Percentiles rank a stretch among this genome's conserved stretches.
These are phyloP conservation scores for Hypoxylon rubiginosum DNA, from an alignment of 2,329 filamentous ascomycete genomes.

Conservation along the genomic window DNA sequence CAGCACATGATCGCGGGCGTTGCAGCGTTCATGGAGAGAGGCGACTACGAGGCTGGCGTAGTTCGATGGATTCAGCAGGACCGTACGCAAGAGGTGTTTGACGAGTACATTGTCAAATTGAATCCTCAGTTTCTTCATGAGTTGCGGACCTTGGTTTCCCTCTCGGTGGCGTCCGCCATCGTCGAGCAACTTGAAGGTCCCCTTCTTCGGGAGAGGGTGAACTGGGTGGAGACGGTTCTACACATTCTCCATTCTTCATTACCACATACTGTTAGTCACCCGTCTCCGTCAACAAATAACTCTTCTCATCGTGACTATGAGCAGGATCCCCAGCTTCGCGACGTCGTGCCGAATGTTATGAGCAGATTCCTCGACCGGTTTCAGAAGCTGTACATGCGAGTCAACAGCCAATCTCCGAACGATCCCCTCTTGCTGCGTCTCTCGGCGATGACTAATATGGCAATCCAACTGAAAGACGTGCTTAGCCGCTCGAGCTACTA, in stretches of 20 bases:
- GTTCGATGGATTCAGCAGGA: slow-evolving; percentile 76
- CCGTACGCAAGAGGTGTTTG: slow-evolving; percentile 73
- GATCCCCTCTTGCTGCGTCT: slow-evolving; percentile 65
- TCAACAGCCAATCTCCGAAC: slow-evolving; percentile 62
- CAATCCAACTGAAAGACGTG: slow-evolving; percentile 46
- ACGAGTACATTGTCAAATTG: slow-evolving; percentile 65
- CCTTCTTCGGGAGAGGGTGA: slow-evolving; percentile 67
- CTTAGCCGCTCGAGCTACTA: slow-evolving; percentile 45
- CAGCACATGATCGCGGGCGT: slow-evolving; percentile 70
- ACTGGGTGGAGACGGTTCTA: slow-evolving; percentile 73
- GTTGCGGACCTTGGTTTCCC: slow-evolving; percentile 71
- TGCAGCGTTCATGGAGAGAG: slow-evolving; percentile 71
- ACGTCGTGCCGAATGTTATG: slow-evolving; percentile 71
- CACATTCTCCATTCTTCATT: slow-evolving; percentile 64
- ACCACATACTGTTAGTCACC: slow-evolving; percentile 63
- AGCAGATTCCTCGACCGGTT: slow-evolving; percentile 65
- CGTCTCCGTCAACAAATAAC: slow-evolving; percentile 19
- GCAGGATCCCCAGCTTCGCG: slow-evolving; percentile 67
- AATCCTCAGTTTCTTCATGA: slow-evolving; percentile 67
- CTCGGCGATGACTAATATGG: slow-evolving; percentile 57
- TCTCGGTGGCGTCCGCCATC: slow-evolving; percentile 75
- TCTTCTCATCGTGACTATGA: slow-evolving; percentile 48
- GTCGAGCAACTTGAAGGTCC: slow-evolving; percentile 69
- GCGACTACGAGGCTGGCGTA: slow-evolving; percentile 72
- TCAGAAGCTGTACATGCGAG: slow-evolving; percentile 65